A percentile compares a stretch with the other conserved stretches of the same genome.
Evolutionary conservation across 805 yeast species (phyloP).

Genomic region (Saccharomycopsis fermentans): DNA sequence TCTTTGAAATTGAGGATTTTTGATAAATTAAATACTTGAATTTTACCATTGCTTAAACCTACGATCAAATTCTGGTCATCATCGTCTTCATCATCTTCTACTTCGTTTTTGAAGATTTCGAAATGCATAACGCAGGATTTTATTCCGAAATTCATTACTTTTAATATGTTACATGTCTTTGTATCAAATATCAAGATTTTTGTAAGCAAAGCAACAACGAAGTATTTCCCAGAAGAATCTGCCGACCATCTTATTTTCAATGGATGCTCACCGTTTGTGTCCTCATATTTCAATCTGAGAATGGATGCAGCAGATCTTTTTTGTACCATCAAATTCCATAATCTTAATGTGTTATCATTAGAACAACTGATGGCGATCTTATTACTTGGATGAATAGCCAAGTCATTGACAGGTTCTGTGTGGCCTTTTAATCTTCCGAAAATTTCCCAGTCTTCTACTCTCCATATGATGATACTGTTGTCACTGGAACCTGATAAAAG

Average conservation of each 20-base stretch:
- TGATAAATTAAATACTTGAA: conserved; percentile 41
- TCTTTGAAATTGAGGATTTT: conserved; percentile 19
- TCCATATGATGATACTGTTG: conserved; percentile 83
- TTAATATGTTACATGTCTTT: conserved; percentile 45
- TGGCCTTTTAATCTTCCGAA: conserved; percentile 87
- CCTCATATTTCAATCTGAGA: conserved; percentile 49
- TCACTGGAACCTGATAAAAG: conserved; percentile 84
- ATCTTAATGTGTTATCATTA: conserved; percentile 68
- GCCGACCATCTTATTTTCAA: conserved; percentile 59
- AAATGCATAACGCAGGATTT: conserved; percentile 57
- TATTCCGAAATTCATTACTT: conserved; percentile 35
- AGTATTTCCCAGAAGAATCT: conserved; percentile 45
- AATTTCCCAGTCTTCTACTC: conserved; percentile 94
- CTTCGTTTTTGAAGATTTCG: conserved; percentile 30
- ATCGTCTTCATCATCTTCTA: neutral
- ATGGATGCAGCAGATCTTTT: conserved; percentile 67
- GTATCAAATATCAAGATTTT: conserved; percentile 59
- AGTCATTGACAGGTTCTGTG: conserved; percentile 67
- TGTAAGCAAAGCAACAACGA: conserved; percentile 64
- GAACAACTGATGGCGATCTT: conserved; percentile 85
- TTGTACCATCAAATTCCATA: conserved; percentile 97
- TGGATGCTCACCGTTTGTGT: conserved; percentile 53
- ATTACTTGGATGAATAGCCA: conserved; percentile 85
- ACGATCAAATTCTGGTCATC: conserved; percentile 44
- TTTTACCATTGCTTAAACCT: conserved; percentile 64